Evolutionary conservation across 2,329 filamentous ascomycete genomes (phyloP), one percentile per base, ranked within the genome.

Genomic region (Claviceps sp.): DNA sequence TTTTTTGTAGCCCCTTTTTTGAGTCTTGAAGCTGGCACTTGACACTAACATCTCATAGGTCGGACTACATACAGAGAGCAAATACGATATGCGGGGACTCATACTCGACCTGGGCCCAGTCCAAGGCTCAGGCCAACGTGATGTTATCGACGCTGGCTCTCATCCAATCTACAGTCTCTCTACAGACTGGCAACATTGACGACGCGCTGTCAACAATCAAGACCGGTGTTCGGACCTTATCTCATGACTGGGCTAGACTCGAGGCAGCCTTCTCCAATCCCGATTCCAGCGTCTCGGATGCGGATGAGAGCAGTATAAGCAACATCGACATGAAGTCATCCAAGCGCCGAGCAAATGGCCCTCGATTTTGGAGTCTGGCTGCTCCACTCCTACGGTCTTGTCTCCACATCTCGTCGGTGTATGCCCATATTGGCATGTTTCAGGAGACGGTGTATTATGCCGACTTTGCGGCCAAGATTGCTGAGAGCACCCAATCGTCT

Each of bases 361-460:
- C 88, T 1, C 76, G 79, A 2, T 89, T 91, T 60, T 97, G 91
- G 91, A 74, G 77, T 5, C 72, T 95, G 20, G 82, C 93, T 7
- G 78, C 81, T 30, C 81, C 84, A 1, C 75, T 96, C 20, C 83
- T 89, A 59, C 77, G 79, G 34, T 81, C 82, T 52, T 72, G 95
- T 14, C 68, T 83, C 54, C 83, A 89, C 53, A 77, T 95, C 3
- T 88, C 88, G 0, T 77, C 78, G 4, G 72, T 95, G 1, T 95
- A 90, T 59, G 81, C 85, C 1, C 85, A 95, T 57, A 79, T 93
- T 56, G 93, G 93, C 30, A 78, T 95, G 68, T 88, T 89, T 57
- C 83, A 88, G 55, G 91, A 97, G 64, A 91, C 91, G 2, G 70
- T 91, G 0, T 93, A 90, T 63, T 94, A 95, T 59, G 84, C 85